phyloP scores from a whole-genome alignment of 1,284 basidiomycete species.

The Irpex rosettiformis region DNA sequence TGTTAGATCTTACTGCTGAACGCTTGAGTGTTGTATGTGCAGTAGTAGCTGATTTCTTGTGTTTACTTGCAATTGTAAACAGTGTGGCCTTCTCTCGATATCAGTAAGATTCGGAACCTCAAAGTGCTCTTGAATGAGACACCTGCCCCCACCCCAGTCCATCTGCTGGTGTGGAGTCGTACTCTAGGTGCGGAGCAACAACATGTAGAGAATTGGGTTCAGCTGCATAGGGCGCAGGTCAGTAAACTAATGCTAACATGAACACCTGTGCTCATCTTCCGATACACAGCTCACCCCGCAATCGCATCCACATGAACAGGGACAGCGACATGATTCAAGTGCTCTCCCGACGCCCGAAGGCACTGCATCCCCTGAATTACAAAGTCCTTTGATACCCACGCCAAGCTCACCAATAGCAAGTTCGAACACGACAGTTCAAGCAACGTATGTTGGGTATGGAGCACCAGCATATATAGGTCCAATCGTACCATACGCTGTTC shows the following conservation, averaged over 20 bases:
- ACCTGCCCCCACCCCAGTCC: not conserved
- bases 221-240: not conserved
- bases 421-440: not conserved
- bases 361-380: not conserved
- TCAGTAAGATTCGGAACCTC: conserved; percentile 1
- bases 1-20: not conserved
- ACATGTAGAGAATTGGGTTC: conserved; percentile 3
- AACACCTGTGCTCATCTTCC: not conserved
- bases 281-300: not conserved
- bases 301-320: not conserved
- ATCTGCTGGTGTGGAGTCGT: not conserved
- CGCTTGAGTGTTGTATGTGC: not conserved
- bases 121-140: not conserved
- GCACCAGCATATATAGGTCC: not conserved
- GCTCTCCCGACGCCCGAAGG: conserved; percentile 13
- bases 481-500: not conserved
- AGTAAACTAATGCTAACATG: not conserved
- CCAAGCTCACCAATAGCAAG: not conserved
- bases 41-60: not conserved
- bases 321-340: not conserved
- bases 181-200: not conserved
- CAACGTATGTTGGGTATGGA: not conserved
- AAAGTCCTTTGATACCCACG: not conserved
- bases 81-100: conserved; percentile 9
- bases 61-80: not conserved